Percentiles rank a stretch among this genome's conserved stretches.
These are phyloP conservation scores for Termitomyces sp. DNA, from an alignment of 768 basidiomycete genomes.

Conservation along the genomic window DNA sequence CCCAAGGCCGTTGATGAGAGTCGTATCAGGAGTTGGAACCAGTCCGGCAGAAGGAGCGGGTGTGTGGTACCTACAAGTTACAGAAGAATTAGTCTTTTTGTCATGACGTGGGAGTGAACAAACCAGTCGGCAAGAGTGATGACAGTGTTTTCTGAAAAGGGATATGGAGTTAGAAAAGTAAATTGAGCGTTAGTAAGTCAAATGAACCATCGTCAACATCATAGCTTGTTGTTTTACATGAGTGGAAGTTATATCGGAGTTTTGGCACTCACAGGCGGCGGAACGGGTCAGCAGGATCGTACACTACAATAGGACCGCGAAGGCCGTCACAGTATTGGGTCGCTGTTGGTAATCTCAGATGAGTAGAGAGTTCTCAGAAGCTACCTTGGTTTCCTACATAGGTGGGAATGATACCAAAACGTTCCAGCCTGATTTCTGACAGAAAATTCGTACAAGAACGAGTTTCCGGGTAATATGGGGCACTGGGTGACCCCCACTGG, in stretches of 20 bases:
- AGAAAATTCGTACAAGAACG: not conserved
- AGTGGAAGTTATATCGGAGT: not conserved
- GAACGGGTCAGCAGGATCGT: not conserved
- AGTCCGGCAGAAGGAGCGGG: not conserved
- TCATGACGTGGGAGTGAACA: not conserved
- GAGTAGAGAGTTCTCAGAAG: not conserved
- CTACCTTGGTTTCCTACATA: not conserved
- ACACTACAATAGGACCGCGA: not conserved
- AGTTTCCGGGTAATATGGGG: constrained; percentile 1
- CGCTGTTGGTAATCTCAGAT: not conserved
- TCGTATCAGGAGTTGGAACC: not conserved
- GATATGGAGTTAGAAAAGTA: not conserved
- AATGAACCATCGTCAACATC: not conserved
- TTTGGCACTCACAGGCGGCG: not conserved
- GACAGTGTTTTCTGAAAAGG: not conserved
- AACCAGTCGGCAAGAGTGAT: constrained; percentile 1
- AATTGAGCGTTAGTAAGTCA: not conserved
- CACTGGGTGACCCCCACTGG: constrained; percentile 1
- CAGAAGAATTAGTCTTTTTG: not conserved
- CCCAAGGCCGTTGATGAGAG: constrained; percentile 1
- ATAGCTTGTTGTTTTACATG: not conserved
- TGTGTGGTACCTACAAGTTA: not conserved
- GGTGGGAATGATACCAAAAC: not conserved
- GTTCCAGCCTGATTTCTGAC: not conserved
- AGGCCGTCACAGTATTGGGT: constrained; percentile 1